Evolutionary conservation across 2,329 filamentous ascomycete genomes (phyloP).

Genomic region (Diplocarpon rosae): DNA sequence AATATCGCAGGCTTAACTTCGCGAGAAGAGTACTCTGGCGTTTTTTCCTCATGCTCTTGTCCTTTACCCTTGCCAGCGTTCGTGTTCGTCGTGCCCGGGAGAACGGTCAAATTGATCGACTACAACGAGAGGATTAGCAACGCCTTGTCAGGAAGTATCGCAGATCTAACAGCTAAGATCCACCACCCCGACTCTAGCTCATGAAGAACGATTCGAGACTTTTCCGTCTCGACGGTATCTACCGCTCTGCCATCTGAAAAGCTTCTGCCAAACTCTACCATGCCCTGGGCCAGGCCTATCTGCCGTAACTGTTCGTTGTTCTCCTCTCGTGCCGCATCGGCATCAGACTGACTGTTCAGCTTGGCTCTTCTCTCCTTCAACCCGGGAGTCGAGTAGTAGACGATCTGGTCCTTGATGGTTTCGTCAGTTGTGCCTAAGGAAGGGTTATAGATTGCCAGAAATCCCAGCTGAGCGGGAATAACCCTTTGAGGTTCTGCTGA

Average conservation of each 20-base stretch:
- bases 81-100: constrained; percentile 46
- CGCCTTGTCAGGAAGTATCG: neutral
- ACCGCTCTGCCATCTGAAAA: constrained; percentile 71
- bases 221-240: constrained; percentile 84
- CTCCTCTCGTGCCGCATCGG: constrained; percentile 42
- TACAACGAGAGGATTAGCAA: constrained; percentile 28
- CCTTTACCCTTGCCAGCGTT: constrained; percentile 15
- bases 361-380: constrained; percentile 5
- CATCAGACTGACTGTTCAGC: constrained; percentile 16
- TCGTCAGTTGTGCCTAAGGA: constrained; percentile 54
- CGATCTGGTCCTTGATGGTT: constrained; percentile 65
- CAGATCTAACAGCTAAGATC: constrained; percentile 70
- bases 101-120: constrained; percentile 71
- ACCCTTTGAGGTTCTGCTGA: constrained; percentile 15
- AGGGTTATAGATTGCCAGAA: constrained; percentile 92
- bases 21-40: constrained; percentile 72
- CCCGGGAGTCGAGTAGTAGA: constrained; percentile 59
- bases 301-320: constrained; percentile 81
- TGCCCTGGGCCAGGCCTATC: constrained; percentile 91
- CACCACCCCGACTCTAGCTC: constrained; percentile 92
- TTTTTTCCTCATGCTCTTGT: constrained; percentile 14
- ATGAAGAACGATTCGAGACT: constrained; percentile 69
- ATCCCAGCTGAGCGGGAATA: constrained; percentile 71
- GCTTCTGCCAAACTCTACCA: constrained; percentile 83
- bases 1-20: constrained; percentile 78